Base-by-base conservation (phyloP, 495 filamentous ascomycete genomes). In the Platismatia glauca region DNA sequence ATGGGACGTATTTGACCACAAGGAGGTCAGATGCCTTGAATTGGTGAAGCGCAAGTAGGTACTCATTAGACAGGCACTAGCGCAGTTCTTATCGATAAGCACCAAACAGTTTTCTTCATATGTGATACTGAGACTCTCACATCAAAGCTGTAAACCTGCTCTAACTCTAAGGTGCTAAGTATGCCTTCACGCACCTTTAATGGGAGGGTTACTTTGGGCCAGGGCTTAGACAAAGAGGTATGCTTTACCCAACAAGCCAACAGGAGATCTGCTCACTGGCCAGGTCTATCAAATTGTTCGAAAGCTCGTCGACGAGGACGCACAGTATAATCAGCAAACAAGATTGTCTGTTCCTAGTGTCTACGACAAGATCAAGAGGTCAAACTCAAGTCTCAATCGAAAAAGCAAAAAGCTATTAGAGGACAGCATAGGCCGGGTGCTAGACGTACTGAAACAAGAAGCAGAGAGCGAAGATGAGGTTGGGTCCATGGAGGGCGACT, bases 351-450 rank as follows among this genome's bases (percentile, higher is more conserved):
- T 86, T 1, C 71, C 82, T 1, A 72, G 73, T 2, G 82, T 95
- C 13, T 94, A 91, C 70, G 87, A 90, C 18, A 77, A 77, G 58
- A 89, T 96, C 66, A 89, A 89, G 68, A 78, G 78, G 65, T 95
- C 90, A 6, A 96, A 96, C 69, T 95, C 91, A 1, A 89, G 85
- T 64, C 71, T 96, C 43, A 89, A 88, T 53, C 78, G 91, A 18
- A 86, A 86, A 66, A 89, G 87, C 9, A 95, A 94, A 74, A 84
- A 82, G 59, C 76, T 86, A 18, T 74, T 98, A 18, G 89, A 96
- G 71, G 86, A 91, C 67, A 88, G 89, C 55, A 89, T 97, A 65
- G 91, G 96, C 69, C 79, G 90, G 27, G 89, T 95, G 3, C 77
- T 98, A 35, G 83, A 83, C 29, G 84, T 93, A 18, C 70, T 95